phyloP scores from a whole-genome alignment of 495 filamentous ascomycete genomes.

The Aspergillus steynii region DNA sequence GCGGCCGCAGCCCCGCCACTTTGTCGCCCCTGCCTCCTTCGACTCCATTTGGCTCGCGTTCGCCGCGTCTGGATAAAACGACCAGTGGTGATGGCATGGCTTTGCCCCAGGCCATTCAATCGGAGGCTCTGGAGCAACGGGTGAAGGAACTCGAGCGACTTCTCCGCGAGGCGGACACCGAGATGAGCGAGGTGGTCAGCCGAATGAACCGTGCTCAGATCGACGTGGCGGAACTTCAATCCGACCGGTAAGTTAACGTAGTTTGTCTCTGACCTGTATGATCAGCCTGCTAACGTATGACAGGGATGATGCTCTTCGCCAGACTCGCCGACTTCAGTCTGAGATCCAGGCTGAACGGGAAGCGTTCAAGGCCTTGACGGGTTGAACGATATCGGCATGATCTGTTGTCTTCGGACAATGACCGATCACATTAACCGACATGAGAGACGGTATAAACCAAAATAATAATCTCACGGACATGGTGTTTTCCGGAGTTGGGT shows the following conservation, averaged over 20 bases:
- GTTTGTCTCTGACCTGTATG: slow-evolving; percentile 8
- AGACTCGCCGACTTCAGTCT: slow-evolving; percentile 74
- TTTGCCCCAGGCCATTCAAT: slow-evolving; percentile 64
- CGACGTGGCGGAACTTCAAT: slow-evolving; percentile 88
- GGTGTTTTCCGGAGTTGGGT: not conserved
- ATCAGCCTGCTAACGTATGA: slow-evolving; percentile 29
- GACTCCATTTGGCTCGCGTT: slow-evolving; percentile 60
- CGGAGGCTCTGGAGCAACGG: slow-evolving; percentile 70
- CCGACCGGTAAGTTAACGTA: slow-evolving; percentile 65
- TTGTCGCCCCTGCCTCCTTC: slow-evolving; percentile 55
- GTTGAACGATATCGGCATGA: slow-evolving; percentile 10
- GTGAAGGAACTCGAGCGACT: slow-evolving; percentile 81
- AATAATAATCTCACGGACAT: not conserved
- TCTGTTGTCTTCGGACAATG: no score
- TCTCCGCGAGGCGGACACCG: slow-evolving; percentile 76
- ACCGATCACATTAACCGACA: not conserved
- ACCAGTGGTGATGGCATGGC: slow-evolving; percentile 55
- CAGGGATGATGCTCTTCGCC: slow-evolving; percentile 81
- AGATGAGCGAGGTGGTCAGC: slow-evolving; percentile 93
- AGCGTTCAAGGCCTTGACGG: slow-evolving; percentile 49
- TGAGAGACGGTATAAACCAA: not conserved
- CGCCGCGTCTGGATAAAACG: slow-evolving; percentile 60
- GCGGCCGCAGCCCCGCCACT: slow-evolving; percentile 38
- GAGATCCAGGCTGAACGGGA: slow-evolving; percentile 61
- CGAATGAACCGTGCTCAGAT: slow-evolving; percentile 94